A percentile compares a stretch with the other conserved stretches of the same genome.
Evolutionary conservation across 768 basidiomycete genomes (phyloP).

Genomic region (Aureoboletus auriporus): DNA sequence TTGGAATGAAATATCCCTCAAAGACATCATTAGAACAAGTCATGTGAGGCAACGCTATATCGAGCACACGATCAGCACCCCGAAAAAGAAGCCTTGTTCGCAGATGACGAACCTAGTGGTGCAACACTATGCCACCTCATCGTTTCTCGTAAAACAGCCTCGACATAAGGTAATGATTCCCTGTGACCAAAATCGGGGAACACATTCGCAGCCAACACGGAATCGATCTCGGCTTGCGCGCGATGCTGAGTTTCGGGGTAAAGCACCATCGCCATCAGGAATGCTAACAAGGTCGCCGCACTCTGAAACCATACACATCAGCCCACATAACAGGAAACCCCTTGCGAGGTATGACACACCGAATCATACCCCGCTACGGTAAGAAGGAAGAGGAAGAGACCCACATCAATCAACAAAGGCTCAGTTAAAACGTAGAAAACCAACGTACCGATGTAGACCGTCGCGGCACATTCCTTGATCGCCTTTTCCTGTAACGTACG

Average conservation of each 20-base stretch:
- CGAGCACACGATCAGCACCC: constrained; percentile 4
- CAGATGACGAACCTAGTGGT: constrained; percentile 22
- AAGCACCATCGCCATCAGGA: constrained; percentile 28
- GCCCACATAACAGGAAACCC: not conserved
- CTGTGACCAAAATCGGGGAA: constrained; percentile 27
- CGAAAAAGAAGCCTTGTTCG: not conserved
- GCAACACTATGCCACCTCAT: constrained; percentile 31
- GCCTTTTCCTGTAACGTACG: constrained; percentile 16
- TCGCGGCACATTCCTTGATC: constrained; percentile 27
- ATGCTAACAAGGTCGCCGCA: constrained; percentile 19
- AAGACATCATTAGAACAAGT: constrained; percentile 40
- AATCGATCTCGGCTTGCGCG: constrained; percentile 29
- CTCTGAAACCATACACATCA: constrained; percentile 13
- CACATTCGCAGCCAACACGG: constrained; percentile 7
- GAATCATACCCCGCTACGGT: constrained; percentile 26
- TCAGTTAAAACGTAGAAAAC: not conserved
- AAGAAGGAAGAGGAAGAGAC: not conserved
- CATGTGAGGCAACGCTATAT: constrained; percentile 25
- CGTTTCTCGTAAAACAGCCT: constrained; percentile 28
- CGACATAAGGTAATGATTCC: constrained; percentile 24
- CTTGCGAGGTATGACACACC: constrained; percentile 7
- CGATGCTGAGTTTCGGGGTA: constrained; percentile 28
- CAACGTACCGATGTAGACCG: constrained; percentile 27
- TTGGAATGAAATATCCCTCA: constrained; percentile 38
- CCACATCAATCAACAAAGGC: not conserved